Evolutionary conservation across 495 filamentous ascomycete species (phyloP), one percentile per base, ranked within the genome.

Genomic region (Tuber calosporum): DNA sequence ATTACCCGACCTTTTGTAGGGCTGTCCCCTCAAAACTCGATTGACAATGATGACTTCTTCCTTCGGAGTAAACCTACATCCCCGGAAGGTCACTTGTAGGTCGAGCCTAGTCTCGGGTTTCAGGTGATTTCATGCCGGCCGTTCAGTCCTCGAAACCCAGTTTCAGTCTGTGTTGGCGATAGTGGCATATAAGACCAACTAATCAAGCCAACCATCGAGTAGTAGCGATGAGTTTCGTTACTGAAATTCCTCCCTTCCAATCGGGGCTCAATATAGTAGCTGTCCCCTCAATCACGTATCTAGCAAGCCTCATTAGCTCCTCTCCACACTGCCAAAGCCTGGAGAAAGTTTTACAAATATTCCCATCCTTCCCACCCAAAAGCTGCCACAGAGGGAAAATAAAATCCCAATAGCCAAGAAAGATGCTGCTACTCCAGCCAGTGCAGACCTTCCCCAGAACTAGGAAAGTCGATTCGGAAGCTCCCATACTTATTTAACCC

Each of bases 21-120:
- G 75, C 92, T 90, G 67, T 92, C 90, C 90, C 34, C 89, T 86
- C 38, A 93, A 82, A 4, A 92, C 85, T 4, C 91, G 87, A 73
- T 92, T 94, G 15, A 92, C 89, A 38, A 94, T 87, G 74, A 93
- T 91, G 4, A 82, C 85, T 75, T 90, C 88, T 75, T 92, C 89
- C 1, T 84, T 83, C 71, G 89, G 88, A 9, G 83, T 87, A 79
- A 92, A 92, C 76, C 74, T 78, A 22, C 40, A 48, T 43, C 40
- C n/a, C 5, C 26, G 22, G 17, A 71, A 36, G 48, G n/a, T 22
- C 19, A 19, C 26, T 42, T 8, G 67, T 45, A 22, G 22, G 45
- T n/a, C 22, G 22, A 1, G 22, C 22, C 22, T 13, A 36, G 67
- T 4, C 43, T 19, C 36, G 22, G 20, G 13, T 19, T 22, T 36